phyloP scores from a whole-genome alignment of 371 early-diverging fungal genomes.

The Smittium mucronatum region DNA sequence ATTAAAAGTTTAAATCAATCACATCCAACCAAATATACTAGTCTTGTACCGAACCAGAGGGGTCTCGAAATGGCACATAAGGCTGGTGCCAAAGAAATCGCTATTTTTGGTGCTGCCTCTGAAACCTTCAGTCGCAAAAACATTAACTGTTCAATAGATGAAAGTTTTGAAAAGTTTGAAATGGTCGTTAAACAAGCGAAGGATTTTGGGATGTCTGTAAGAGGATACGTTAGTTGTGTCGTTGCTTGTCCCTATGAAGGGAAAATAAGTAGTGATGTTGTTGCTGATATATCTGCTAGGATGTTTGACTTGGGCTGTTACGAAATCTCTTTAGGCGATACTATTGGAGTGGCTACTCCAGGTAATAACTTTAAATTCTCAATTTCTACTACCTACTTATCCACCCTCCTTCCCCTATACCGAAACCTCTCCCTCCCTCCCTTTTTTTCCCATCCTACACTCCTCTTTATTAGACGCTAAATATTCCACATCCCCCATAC shows the following conservation, averaged over 20 bases:
- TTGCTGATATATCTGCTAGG: conserved; percentile 58
- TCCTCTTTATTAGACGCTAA: neutral
- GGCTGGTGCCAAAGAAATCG: conserved; percentile 73
- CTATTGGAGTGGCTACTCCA: conserved; percentile 88
- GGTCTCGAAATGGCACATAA: conserved; percentile 70
- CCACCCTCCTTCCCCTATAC: no score
- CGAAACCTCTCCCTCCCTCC: neutral
- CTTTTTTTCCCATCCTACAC: neutral
- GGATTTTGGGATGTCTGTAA: conserved; percentile 53
- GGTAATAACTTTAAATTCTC: conserved; percentile 24
- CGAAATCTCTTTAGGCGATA: conserved; percentile 92
- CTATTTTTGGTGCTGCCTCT: conserved; percentile 83
- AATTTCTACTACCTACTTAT: no score
- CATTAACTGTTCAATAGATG: conserved; percentile 82
- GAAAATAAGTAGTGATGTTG: conserved; percentile 48
- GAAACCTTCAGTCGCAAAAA: conserved; percentile 82
- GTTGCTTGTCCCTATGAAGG: conserved; percentile 94
- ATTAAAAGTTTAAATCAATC: conserved; percentile 48
- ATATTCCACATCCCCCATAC: neutral
- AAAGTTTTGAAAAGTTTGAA: conserved; percentile 60
- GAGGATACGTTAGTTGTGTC: conserved; percentile 86
- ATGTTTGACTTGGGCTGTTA: conserved; percentile 88
- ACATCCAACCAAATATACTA: conserved; percentile 65
- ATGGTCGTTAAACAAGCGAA: conserved; percentile 54
- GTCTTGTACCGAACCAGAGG: conserved; percentile 81